Percentiles rank a stretch among this genome's conserved stretches.
These are phyloP conservation scores for Poa pratensis DNA, from an alignment of 176 grass and related monocot species.

Conservation along the genomic window DNA sequence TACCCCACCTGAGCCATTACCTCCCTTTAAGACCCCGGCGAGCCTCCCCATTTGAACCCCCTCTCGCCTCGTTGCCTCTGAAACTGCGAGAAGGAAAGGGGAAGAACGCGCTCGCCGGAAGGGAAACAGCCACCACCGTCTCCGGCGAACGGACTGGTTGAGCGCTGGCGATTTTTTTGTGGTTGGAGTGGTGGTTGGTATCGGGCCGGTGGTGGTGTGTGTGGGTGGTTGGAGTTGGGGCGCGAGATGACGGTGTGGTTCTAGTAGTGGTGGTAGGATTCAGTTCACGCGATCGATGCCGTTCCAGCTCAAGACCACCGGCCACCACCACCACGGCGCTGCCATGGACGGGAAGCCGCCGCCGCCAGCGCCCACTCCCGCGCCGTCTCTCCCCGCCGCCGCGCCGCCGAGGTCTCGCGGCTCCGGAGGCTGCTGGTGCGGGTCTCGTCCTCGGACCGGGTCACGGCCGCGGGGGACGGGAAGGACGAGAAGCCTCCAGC, in stretches of 20 bases:
- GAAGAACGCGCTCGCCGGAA: not conserved
- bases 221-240: not conserved
- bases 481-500: constrained; percentile 47
- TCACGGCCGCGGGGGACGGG: constrained; percentile 23
- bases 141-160: constrained; percentile 7
- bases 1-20: not conserved
- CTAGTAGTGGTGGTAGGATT: constrained; percentile 37
- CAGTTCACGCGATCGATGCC: constrained; percentile 55
- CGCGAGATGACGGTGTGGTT: constrained; percentile 40
- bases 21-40: constrained; percentile 24
- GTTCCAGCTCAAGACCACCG: constrained; percentile 66
- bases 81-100: not conserved
- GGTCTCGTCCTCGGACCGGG: constrained; percentile 49
- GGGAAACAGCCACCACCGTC: not conserved
- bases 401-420: constrained; percentile 46
- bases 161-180: not conserved
- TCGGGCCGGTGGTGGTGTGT: too few species aligned
- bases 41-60: not conserved
- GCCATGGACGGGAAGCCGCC: constrained; percentile 67
- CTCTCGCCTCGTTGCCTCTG: constrained; percentile 14
- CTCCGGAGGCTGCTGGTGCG: constrained; percentile 72
- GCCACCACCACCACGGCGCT: constrained; percentile 38
- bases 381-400: not conserved
- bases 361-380: not conserved
- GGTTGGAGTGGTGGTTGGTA: constrained; percentile 28